A percentile compares a stretch with the other conserved stretches of the same genome.
These are phyloP conservation scores for Cornus florida DNA, from an alignment of 148 eudicot species.

Conservation along the genomic window DNA sequence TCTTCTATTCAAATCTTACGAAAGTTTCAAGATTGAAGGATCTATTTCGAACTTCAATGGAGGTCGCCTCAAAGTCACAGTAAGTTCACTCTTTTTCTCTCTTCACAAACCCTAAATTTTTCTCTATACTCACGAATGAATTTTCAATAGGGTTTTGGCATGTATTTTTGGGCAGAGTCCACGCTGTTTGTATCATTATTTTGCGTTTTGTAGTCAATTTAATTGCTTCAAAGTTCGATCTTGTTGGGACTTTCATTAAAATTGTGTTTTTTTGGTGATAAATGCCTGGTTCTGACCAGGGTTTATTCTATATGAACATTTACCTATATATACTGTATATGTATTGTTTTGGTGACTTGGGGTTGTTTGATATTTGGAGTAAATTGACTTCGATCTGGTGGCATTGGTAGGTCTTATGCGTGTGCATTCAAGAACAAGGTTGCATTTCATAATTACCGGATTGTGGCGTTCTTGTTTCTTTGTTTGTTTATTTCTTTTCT, in stretches of 20 bases:
- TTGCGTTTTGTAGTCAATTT: not conserved
- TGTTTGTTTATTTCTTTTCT: not conserved
- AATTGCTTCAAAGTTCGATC: not conserved
- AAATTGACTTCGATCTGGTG: not conserved
- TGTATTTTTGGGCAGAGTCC: not conserved
- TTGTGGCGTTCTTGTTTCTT: not conserved
- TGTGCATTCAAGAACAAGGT: not conserved
- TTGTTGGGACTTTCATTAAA: not conserved
- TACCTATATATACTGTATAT: not conserved
- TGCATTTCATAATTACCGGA: not conserved
- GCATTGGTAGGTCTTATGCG: conserved; percentile 9
- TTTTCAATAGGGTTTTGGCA: conserved; percentile 4
- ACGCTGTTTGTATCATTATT: not conserved
- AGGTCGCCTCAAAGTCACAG: conserved; percentile 6
- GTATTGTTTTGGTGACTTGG: not conserved
- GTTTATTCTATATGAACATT: not conserved
- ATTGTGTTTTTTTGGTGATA: not conserved
- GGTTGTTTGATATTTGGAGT: not conserved
- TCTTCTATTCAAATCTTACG: conserved; percentile 28
- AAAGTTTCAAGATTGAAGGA: conserved; percentile 9
- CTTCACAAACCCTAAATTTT: conserved; percentile 28
- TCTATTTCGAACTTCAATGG: conserved; percentile 16
- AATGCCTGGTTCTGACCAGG: not conserved
- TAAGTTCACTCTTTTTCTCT: conserved; percentile 20
- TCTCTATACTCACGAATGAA: conserved; percentile 8